Evolutionary conservation across 148 eudicot genomes (phyloP).

Genomic region (Rhododendron vialii): DNA sequence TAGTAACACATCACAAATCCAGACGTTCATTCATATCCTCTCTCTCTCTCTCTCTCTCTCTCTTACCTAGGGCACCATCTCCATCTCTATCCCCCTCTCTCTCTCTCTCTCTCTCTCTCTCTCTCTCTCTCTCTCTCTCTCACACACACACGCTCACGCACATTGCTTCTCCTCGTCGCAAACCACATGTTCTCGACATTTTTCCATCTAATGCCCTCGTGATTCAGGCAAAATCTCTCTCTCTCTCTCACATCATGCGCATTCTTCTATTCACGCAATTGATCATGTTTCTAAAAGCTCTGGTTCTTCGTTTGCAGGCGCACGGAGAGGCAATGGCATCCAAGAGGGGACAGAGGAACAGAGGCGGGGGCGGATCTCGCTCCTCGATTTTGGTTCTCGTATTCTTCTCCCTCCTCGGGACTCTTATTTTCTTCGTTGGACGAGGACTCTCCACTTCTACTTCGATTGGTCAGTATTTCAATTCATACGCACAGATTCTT

Average conservation of each 20-base stretch:
- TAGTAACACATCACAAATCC: background rate
- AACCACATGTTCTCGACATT: background rate
- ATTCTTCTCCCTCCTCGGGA: slow-evolving; percentile 41
- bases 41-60: background rate
- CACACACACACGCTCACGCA: background rate
- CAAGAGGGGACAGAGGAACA: slow-evolving; percentile 43
- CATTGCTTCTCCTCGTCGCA: background rate
- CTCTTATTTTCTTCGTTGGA: slow-evolving; percentile 50
- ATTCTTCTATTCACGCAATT: background rate
- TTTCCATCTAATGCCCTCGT: background rate
- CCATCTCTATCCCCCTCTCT: background rate
- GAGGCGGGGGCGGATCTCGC: slow-evolving; percentile 40
- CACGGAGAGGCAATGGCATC: slow-evolving; percentile 40
- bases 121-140: background rate
- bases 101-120: too few species aligned
- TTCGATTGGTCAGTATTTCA: slow-evolving; percentile 27
- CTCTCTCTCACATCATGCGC: background rate
- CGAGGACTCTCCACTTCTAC: slow-evolving; percentile 34
- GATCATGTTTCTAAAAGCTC: background rate
- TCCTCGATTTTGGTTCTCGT: slow-evolving; percentile 32
- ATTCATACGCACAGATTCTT: background rate
- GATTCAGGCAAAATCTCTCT: background rate
- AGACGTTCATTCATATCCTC: background rate
- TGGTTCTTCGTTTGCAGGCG: slow-evolving; percentile 5
- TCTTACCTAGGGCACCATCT: background rate